phyloP scores from a whole-genome alignment of 495 filamentous ascomycete species.

The Aspergillus homomorphus region DNA sequence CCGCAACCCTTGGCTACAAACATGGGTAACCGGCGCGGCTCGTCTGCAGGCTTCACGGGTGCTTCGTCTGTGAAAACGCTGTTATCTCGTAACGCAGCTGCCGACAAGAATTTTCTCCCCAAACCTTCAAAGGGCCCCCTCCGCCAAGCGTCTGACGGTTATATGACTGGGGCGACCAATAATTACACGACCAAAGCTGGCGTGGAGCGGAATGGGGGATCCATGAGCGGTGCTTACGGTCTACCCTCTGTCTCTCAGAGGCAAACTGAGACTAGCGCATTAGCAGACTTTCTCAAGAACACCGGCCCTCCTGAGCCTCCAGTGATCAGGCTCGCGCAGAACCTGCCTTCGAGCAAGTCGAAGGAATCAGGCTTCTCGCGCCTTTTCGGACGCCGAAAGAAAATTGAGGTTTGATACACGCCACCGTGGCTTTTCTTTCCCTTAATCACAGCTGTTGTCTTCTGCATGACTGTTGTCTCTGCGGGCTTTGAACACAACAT shows the following conservation, averaged over 20 bases:
- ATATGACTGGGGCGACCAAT: constrained; percentile 23
- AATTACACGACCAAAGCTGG: constrained; percentile 42
- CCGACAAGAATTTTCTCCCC: constrained; percentile 23
- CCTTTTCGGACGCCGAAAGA: constrained; percentile 44
- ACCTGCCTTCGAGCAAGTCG: constrained; percentile 17
- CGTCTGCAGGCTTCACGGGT: constrained; percentile 39
- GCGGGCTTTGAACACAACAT: constrained; percentile 15
- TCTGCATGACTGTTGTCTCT: constrained; percentile 3
- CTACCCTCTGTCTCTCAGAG: constrained; percentile 25
- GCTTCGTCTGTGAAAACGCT: constrained; percentile 61
- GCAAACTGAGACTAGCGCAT: constrained; percentile 60
- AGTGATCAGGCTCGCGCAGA: constrained; percentile 11
- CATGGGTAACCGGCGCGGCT: constrained; percentile 44
- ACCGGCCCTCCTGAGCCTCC: constrained; percentile 63
- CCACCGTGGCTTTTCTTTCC: constrained; percentile 7
- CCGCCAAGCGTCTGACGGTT: constrained; percentile 29
- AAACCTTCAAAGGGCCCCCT: constrained; percentile 36
- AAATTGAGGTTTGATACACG: constrained; percentile 33
- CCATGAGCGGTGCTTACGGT: constrained; percentile 13
- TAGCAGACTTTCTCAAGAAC: constrained; percentile 77
- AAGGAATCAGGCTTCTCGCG: constrained; percentile 35
- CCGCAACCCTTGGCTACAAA: constrained; percentile 37
- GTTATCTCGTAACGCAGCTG: constrained; percentile 45
- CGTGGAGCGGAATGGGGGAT: constrained; percentile 33
- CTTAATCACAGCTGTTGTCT: neutral